phyloP scores from a whole-genome alignment of 78 protist species.

The Dictyostelium firmibasis region DNA sequence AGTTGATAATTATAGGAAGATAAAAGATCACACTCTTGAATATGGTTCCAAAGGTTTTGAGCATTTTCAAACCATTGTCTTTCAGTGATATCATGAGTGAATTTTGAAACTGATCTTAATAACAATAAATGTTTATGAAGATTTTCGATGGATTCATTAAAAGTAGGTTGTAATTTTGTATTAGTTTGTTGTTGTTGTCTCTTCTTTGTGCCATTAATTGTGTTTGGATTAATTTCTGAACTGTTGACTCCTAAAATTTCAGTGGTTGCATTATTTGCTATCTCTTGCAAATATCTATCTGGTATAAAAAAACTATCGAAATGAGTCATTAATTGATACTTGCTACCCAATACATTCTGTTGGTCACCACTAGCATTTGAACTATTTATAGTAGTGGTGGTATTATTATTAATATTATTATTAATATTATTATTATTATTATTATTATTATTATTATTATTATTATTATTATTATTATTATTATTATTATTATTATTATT shows the following conservation, averaged over 20 bases:
- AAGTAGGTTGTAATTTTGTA: constrained; percentile 2
- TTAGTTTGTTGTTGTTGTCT: constrained; percentile 5
- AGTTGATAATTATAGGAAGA: background rate
- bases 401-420: background rate
- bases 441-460: background rate
- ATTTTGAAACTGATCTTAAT: constrained; percentile 7
- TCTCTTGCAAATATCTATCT: constrained; percentile 23
- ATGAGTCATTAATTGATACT: background rate
- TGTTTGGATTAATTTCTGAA: background rate
- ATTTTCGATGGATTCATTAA: constrained; percentile 36
- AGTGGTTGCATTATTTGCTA: background rate
- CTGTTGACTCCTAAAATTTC: background rate
- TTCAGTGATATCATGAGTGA: constrained; percentile 1
- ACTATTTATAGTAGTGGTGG: background rate
- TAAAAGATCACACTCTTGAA: constrained; percentile 24
- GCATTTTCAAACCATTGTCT: constrained; percentile 52
- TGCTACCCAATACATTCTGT: background rate
- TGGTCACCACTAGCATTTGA: background rate
- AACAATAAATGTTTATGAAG: constrained; percentile 21
- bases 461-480: background rate
- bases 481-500: too few species aligned
- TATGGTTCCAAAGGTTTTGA: background rate
- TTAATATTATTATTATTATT: background rate
- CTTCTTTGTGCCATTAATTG: background rate
- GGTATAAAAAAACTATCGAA: constrained; percentile 17